phyloP scores from a whole-genome alignment of 2,329 filamentous ascomycete genomes.

The Fusarium ambrosium region DNA sequence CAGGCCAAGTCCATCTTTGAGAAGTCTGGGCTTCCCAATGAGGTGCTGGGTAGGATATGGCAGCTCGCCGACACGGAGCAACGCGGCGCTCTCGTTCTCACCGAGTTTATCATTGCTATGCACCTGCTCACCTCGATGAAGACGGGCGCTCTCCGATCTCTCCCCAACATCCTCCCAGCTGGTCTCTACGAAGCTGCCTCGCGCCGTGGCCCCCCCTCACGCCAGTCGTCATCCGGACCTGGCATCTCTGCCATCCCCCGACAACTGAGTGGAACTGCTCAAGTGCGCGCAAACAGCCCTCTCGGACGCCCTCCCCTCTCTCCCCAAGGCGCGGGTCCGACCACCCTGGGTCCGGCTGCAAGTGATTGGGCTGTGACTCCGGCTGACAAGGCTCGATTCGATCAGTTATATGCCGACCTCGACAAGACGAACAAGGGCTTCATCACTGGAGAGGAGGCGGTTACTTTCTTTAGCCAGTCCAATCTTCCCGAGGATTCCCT shows the following conservation, averaged over 20 bases:
- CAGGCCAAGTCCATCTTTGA: slow-evolving; percentile 96
- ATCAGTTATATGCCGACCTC: slow-evolving; percentile 85
- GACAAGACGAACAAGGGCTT: slow-evolving; percentile 85
- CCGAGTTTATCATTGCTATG: slow-evolving; percentile 98
- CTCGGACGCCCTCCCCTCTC: slow-evolving; percentile 65
- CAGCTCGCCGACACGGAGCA: slow-evolving; percentile 94
- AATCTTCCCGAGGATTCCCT: slow-evolving; percentile 88
- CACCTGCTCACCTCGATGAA: slow-evolving; percentile 94
- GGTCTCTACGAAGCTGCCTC: slow-evolving; percentile 92
- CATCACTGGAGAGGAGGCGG: slow-evolving; percentile 94
- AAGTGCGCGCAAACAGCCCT: slow-evolving; percentile 73
- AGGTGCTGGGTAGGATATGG: slow-evolving; percentile 95
- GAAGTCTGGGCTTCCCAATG: slow-evolving; percentile 89
- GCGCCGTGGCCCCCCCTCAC: slow-evolving; percentile 67
- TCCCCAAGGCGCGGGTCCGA: slow-evolving; percentile 56
- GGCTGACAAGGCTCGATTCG: slow-evolving; percentile 88
- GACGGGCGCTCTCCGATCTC: slow-evolving; percentile 80
- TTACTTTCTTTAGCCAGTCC: slow-evolving; percentile 93
- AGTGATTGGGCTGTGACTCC: slow-evolving; percentile 85
- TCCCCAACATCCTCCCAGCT: slow-evolving; percentile 85
- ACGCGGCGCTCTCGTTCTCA: slow-evolving; percentile 85
- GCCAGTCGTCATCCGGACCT: slow-evolving; percentile 66
- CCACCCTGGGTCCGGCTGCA: slow-evolving; percentile 48
- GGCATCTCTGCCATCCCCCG: slow-evolving; percentile 79
- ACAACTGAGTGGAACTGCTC: slow-evolving; percentile 80